phyloP scores from a whole-genome alignment of 1,284 basidiomycete species.

The Laetiporus sulphureus region DNA sequence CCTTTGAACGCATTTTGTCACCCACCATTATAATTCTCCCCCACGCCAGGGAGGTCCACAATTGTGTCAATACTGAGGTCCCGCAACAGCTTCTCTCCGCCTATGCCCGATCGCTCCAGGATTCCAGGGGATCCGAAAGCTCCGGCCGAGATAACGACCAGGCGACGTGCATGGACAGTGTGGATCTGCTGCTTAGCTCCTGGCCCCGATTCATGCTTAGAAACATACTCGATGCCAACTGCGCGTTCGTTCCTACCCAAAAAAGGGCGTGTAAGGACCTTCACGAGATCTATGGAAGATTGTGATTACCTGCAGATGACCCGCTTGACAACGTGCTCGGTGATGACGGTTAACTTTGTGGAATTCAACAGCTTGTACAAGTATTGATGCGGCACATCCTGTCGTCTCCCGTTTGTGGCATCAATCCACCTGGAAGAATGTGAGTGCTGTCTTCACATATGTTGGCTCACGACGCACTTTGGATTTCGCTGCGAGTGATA shows the following conservation, averaged over 20 bases:
- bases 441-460: too few species aligned
- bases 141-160: conserved; percentile 44
- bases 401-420: conserved; percentile 44
- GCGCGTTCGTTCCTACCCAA: conserved; percentile 42
- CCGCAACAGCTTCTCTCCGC: conserved; percentile 29
- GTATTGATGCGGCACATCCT: conserved; percentile 50
- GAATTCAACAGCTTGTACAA: conserved; percentile 40
- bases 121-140: conserved; percentile 22
- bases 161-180: conserved; percentile 30
- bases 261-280: too few species aligned
- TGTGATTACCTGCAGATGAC: conserved; percentile 19
- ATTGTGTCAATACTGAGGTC: conserved; percentile 33
- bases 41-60: conserved; percentile 51
- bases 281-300: background rate
- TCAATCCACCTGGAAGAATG: conserved; percentile 48
- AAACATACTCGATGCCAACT: conserved; percentile 49
- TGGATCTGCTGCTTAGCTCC: conserved; percentile 14
- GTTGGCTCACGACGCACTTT: too few species aligned
- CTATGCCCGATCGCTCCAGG: conserved; percentile 28
- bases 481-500: too few species aligned
- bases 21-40: conserved; percentile 49
- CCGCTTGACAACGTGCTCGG: conserved; percentile 22
- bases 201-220: conserved; percentile 25
- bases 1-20: background rate
- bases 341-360: conserved; percentile 18